phyloP scores from a whole-genome alignment of 2,329 filamentous ascomycete genomes.

The Trichoderma lentiforme region DNA sequence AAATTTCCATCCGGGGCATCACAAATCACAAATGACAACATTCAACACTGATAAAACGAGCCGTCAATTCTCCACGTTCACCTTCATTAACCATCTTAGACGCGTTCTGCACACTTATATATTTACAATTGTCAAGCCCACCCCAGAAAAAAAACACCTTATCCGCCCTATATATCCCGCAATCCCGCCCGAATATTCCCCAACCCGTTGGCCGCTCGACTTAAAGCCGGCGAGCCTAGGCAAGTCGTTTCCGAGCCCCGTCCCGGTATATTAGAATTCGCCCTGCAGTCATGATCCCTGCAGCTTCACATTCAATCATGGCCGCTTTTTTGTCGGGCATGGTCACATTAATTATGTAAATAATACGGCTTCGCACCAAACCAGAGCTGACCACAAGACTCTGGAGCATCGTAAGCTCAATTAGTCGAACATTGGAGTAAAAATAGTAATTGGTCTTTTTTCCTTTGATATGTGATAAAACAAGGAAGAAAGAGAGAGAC shows the following conservation, averaged over 20 bases:
- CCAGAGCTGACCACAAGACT: slow-evolving; percentile 1
- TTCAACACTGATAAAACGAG: background rate
- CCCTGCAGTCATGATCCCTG: background rate
- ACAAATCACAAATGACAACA: slow-evolving; percentile 3
- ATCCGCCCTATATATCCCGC: slow-evolving; percentile 1
- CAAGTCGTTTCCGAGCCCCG: background rate
- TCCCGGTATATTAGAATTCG: background rate
- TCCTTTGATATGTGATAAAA: background rate
- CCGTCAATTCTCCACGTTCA: background rate
- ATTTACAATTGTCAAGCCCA: background rate
- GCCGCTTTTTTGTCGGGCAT: background rate
- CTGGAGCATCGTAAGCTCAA: background rate
- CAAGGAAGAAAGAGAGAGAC: background rate
- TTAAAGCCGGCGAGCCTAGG: background rate
- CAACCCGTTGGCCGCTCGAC: background rate
- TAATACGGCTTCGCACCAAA: slow-evolving; percentile 5
- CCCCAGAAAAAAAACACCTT: background rate
- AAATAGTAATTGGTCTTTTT: background rate
- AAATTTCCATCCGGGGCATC: background rate
- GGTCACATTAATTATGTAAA: slow-evolving; percentile 16
- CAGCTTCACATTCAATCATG: background rate
- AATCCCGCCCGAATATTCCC: background rate
- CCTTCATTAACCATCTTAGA: slow-evolving; percentile 7
- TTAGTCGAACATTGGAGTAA: slow-evolving; percentile 7
- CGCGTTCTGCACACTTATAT: background rate